A percentile compares a stretch with the other conserved stretches of the same genome.
phyloP scores from a whole-genome alignment of 495 filamentous ascomycete genomes.

The Neurospora sp. region DNA sequence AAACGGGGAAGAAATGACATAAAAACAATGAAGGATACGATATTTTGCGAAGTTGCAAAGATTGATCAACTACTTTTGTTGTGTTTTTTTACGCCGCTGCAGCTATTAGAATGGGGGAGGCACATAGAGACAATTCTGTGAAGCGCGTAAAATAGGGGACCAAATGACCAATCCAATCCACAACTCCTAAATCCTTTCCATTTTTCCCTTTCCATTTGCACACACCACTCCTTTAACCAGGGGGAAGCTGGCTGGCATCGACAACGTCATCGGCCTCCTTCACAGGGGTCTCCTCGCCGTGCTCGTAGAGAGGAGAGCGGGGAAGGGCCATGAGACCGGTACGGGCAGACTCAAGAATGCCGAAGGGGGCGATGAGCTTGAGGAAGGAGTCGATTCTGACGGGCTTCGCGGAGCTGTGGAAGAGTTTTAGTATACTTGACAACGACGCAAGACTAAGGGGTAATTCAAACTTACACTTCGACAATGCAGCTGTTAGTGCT shows the following conservation, averaged over 20 bases:
- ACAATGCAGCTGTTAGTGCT: conserved; percentile 98
- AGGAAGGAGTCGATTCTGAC: conserved; percentile 92
- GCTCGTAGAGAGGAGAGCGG: conserved; percentile 73
- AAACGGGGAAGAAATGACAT: not conserved
- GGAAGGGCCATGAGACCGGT: conserved; percentile 96
- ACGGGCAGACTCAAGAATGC: conserved; percentile 87
- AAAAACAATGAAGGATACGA: not conserved
- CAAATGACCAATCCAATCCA: conserved; percentile 4
- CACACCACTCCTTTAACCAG: conserved; percentile 51
- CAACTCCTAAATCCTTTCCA: not conserved
- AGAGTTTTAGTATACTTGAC: conserved; percentile 4
- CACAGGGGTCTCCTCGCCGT: conserved; percentile 60
- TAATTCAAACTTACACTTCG: conserved; percentile 64
- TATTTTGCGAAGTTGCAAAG: not conserved
- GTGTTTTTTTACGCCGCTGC: not conserved
- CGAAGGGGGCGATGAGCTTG: conserved; percentile 91
- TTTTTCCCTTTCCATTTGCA: conserved; percentile 4
- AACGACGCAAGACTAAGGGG: not conserved
- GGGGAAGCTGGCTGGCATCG: conserved; percentile 84
- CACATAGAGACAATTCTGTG: not conserved
- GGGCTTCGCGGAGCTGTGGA: conserved; percentile 75
- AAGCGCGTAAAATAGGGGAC: not conserved
- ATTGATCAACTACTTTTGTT: not conserved
- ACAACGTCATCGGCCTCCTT: conserved; percentile 89
- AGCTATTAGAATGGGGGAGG: not conserved